Base-by-base conservation (phyloP, 1,284 basidiomycete species). In the Ceraceosorus guamensis region DNA sequence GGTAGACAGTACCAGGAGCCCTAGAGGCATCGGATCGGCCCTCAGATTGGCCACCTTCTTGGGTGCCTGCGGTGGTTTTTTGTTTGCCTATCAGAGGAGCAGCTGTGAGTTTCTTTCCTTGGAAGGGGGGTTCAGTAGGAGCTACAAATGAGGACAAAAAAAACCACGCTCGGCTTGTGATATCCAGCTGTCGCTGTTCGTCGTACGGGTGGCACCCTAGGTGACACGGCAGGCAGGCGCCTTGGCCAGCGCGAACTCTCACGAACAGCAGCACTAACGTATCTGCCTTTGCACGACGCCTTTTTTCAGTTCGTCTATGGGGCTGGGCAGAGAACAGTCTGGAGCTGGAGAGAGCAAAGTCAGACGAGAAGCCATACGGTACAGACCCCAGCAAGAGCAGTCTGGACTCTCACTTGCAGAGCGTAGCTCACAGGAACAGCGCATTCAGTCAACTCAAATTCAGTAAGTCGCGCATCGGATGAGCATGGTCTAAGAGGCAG, bases 261-360 rank as follows among this genome's bases (percentile, higher is more conserved):
- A n/a, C n/a, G n/a, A n/a, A n/a, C n/a, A n/a, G n/a, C n/a, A n/a
- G n/a, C n/a, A n/a, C n/a, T n/a, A n/a, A n/a, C n/a, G n/a, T n/a
- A n/a, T n/a, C n/a, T n/a, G n/a, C n/a, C n/a, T n/a, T n/a, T n/a
- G n/a, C n/a, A n/a, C n/a, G n/a, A n/a, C n/a, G n/a, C n/a, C n/a
- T n/a, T n/a, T n/a, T 34, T 46, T 37, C 70, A 91, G 91, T 87
- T 78, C 91, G 93, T 46, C 93, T 98, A 82, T 92, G 89, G 89
- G 93, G 93, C 51, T 92, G 89, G 87, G 81, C 82, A 24, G 93
- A 97, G 80, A 99, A 99, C 80, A n/a, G n/a, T n/a, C n/a, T n/a
- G n/a, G 84, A 69, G 51, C 18, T 67, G 18, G 74, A 76, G 52
- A 60, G 65, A 46, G 33, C 56, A 34, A 53, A 56, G 2, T 61